These are phyloP conservation scores for Neonectria punicea DNA, from an alignment of 2,329 filamentous ascomycete species.

Conservation along the genomic window DNA sequence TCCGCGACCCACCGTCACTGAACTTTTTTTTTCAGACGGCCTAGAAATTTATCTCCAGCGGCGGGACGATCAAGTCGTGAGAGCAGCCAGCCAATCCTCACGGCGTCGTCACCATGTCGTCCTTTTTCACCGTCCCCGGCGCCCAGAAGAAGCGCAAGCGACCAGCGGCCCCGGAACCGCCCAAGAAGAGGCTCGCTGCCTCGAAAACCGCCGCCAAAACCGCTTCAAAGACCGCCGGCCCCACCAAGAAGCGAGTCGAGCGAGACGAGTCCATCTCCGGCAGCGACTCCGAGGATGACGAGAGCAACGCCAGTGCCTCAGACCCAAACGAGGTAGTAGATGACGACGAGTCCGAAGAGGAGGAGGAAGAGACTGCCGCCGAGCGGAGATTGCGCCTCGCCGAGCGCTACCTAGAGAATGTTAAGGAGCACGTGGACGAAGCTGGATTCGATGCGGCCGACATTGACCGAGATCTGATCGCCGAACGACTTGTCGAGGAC, in stretches of 20 bases:
- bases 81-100: slow-evolving; percentile 40
- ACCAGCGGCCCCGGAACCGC: slow-evolving; percentile 60
- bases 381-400: slow-evolving; percentile 88
- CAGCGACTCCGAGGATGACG: slow-evolving; percentile 79
- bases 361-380: slow-evolving; percentile 86
- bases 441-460: slow-evolving; percentile 91
- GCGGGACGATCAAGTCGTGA: slow-evolving; percentile 43
- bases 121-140: slow-evolving; percentile 91
- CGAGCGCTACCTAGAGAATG: slow-evolving; percentile 91
- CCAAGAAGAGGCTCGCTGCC: slow-evolving; percentile 69
- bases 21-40: slow-evolving; percentile 54
- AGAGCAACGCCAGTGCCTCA: slow-evolving; percentile 51
- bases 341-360: slow-evolving; percentile 70
- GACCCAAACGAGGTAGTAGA: slow-evolving; percentile 59
- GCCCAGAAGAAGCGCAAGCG: slow-evolving; percentile 93
- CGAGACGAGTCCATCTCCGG: slow-evolving; percentile 85
- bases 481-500: slow-evolving; percentile 89
- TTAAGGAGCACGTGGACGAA: slow-evolving; percentile 84
- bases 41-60: slow-evolving; percentile 44
- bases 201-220: slow-evolving; percentile 56
- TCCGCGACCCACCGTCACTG: slow-evolving; percentile 42
- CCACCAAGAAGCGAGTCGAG: slow-evolving; percentile 59
- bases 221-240: slow-evolving; percentile 51
- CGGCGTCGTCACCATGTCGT: slow-evolving; percentile 74
- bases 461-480: slow-evolving; percentile 91